phyloP scores from a whole-genome alignment of 2,329 filamentous ascomycete species.

The Ascocoryne sarcoides region DNA sequence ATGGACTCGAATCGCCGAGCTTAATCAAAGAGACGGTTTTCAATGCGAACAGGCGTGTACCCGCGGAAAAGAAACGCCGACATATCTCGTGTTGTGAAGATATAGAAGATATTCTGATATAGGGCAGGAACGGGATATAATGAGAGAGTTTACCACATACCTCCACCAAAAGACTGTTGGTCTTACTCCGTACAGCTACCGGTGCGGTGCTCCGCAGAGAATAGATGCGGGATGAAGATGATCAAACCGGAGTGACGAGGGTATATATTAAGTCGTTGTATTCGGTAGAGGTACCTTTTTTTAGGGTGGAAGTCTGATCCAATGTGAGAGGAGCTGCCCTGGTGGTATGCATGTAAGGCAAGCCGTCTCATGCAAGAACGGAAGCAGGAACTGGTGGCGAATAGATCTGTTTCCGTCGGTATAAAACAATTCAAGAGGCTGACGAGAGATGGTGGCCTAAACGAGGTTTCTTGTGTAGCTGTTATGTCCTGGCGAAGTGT shows the following conservation, averaged over 20 bases:
- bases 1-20: too few relatives aligned
- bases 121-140: constrained; percentile 2
- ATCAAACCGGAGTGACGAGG: too few relatives aligned
- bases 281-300: constrained; percentile 3
- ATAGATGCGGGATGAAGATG: too few relatives aligned
- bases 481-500: not conserved
- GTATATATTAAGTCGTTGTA: too few relatives aligned
- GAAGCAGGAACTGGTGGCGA: constrained; percentile 15
- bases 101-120: constrained; percentile 6
- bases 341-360: constrained; percentile 9
- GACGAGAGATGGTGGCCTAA: not conserved
- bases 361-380: constrained; percentile 14
- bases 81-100: not conserved
- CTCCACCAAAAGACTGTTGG: too few relatives aligned
- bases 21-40: too few relatives aligned
- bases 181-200: too few relatives aligned
- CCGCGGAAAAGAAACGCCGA: not conserved
- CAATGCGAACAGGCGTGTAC: not conserved
- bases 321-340: constrained; percentile 9
- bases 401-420: constrained; percentile 1
- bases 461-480: not conserved
- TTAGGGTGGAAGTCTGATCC: constrained; percentile 4
- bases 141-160: not conserved
- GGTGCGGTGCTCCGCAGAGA: too few relatives aligned
- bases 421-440: not conserved